Evolutionary conservation across 2,329 filamentous ascomycete species (phyloP).

Genomic region (Pezicula rhizophila): DNA sequence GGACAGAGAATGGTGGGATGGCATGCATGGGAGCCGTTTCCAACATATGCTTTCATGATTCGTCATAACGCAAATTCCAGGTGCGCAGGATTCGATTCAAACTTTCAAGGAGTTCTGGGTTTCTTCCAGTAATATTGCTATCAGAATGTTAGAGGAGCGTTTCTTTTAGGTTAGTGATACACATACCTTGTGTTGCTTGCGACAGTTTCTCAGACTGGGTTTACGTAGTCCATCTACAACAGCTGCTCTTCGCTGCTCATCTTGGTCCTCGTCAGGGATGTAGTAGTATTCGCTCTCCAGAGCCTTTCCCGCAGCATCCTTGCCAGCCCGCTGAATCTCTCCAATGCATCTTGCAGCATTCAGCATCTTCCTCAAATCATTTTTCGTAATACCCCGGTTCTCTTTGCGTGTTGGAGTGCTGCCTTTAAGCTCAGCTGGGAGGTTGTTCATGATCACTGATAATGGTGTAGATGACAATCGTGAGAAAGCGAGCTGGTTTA

Average conservation of each 20-base stretch:
- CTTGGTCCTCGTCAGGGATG: slow-evolving; percentile 76
- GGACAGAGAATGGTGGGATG: slow-evolving; percentile 10
- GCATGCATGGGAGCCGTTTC: slow-evolving; percentile 9
- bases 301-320: slow-evolving; percentile 88
- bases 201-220: slow-evolving; percentile 79
- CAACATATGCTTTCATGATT: slow-evolving; percentile 5
- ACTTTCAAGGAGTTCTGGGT: slow-evolving; percentile 49
- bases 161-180: slow-evolving; percentile 1
- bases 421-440: slow-evolving; percentile 61
- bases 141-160: slow-evolving; percentile 8
- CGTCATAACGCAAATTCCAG: background rate
- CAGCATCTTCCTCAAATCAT: slow-evolving; percentile 64
- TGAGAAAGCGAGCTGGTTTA: slow-evolving; percentile 94
- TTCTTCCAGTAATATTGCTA: slow-evolving; percentile 69
- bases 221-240: slow-evolving; percentile 83
- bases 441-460: slow-evolving; percentile 80
- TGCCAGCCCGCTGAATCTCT: slow-evolving; percentile 82
- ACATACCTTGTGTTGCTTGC: slow-evolving; percentile 94
- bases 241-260: slow-evolving; percentile 70
- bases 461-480: slow-evolving; percentile 86
- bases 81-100: background rate
- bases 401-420: slow-evolving; percentile 22
- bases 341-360: slow-evolving; percentile 75
- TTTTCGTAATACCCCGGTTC: slow-evolving; percentile 45
- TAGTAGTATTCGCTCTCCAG: slow-evolving; percentile 98